Evolutionary conservation across 257 asterid species (phyloP), one percentile per base, ranked within the genome.

Genomic region (Lavandula angustifolia): DNA sequence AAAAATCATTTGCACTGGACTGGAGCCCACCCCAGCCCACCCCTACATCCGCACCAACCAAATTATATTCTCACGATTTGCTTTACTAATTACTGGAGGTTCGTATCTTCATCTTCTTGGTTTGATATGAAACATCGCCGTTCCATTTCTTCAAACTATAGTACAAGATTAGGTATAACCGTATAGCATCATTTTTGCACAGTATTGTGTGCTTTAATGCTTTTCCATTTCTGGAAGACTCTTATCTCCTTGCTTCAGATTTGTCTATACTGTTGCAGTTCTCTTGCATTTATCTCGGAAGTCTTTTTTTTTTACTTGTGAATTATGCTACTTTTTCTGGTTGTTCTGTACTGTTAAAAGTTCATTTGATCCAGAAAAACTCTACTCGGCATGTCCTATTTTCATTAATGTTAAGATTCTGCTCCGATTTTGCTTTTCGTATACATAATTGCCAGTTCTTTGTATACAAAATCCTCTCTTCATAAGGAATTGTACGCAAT

Each of bases 71-170:
- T 11, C 68, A 34, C 67, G 46, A 72, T 62, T 70, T 54, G 31
- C 80, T 68, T 66, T 60, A 69, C 80, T 27, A 44, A 47, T 70
- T 52, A 41, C 22, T 68, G 16, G 66, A 61, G 77, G 77, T 69
- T 69, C 37, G 56, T 60, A 61, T 51, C 69, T 60, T 62, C 64
- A 54, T n/a, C 75, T 27, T 8, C 34, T 43, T 42, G 37, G 9
- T 46, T 57, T 41, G 52, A 31, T 67, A 18, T 0, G 61, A 18
- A 68, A 48, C 60, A 34, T 13, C 52, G 9, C 6, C 34, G 8
- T 11, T n/a, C 35, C 32, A 6, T 40, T 49, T 60, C 35, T 50
- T 34, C 9, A 58, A 66, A 54, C 41, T 47, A n/a, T 41, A 52
- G 22, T 16, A 16, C 48, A 41, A n/a, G 4, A 18, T 16, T 52